These are phyloP conservation scores for Diaporthe vexans DNA, from an alignment of 2,329 filamentous ascomycete genomes.

Conservation along the genomic window DNA sequence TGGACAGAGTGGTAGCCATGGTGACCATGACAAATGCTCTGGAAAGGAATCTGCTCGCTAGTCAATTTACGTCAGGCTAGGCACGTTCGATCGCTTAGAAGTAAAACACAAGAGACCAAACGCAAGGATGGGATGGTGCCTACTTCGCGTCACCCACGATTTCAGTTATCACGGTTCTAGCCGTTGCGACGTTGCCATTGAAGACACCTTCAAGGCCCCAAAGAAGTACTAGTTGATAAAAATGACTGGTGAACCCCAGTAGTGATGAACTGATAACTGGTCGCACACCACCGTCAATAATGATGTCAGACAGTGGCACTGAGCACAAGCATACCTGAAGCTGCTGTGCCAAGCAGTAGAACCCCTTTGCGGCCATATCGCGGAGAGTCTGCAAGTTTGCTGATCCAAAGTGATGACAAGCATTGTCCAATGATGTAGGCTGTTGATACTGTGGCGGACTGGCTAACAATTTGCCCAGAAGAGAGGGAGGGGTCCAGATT, in stretches of 20 bases:
- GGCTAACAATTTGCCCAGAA: slow-evolving; percentile 27
- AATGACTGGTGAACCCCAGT: slow-evolving; percentile 15
- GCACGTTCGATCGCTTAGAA: neutral
- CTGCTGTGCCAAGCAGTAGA: slow-evolving; percentile 25
- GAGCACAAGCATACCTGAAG: neutral
- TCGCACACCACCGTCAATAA: neutral
- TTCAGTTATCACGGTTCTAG: slow-evolving; percentile 20
- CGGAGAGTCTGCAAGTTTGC: slow-evolving; percentile 9
- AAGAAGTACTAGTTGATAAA: slow-evolving; percentile 19
- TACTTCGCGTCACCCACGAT: slow-evolving; percentile 15
- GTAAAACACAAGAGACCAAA: neutral
- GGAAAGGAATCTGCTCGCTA: slow-evolving; percentile 3
- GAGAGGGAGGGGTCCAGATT: slow-evolving; percentile 17
- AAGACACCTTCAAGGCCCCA: slow-evolving; percentile 28
- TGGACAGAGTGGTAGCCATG: slow-evolving; percentile 20
- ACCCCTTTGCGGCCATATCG: slow-evolving; percentile 13
- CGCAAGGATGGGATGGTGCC: neutral
- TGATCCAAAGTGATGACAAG: slow-evolving; percentile 18
- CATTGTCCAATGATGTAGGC: slow-evolving; percentile 24
- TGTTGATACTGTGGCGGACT: slow-evolving; percentile 22
- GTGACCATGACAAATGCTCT: slow-evolving; percentile 28
- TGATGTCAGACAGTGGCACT: neutral
- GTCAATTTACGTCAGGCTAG: neutral
- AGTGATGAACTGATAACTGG: slow-evolving; percentile 17
- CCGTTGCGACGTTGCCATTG: slow-evolving; percentile 23